Conservation (phyloP, 169 alveolate genomes). For the Cryptosporidium sp. region DNA sequence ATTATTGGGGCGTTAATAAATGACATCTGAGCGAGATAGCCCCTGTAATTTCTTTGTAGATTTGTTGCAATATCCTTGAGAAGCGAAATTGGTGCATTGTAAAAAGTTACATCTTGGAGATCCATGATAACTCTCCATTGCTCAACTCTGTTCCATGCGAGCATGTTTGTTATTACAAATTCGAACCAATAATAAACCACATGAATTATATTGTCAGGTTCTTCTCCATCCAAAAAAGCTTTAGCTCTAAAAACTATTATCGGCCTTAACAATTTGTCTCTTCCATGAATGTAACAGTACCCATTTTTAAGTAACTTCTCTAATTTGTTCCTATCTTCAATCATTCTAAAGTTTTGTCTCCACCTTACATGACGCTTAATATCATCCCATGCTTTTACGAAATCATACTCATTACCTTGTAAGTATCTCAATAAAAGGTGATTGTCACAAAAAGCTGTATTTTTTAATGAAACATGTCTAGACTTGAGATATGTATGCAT, state of each 20-base stretch:
- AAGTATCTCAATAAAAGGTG: slow-evolving; percentile 77
- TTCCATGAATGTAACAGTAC: slow-evolving; percentile 80
- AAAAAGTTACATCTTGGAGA: slow-evolving; percentile 78
- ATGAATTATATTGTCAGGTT: slow-evolving; percentile 43
- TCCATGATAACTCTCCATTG: slow-evolving; percentile 83
- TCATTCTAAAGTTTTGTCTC: slow-evolving; percentile 75
- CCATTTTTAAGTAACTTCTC: slow-evolving; percentile 78
- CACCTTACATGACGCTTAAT: slow-evolving; percentile 80
- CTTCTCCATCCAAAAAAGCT: slow-evolving; percentile 62
- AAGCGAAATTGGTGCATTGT: slow-evolving; percentile 77
- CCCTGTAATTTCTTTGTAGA: slow-evolving; percentile 82
- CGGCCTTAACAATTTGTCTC: slow-evolving; percentile 81
- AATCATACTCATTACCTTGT: slow-evolving; percentile 82
- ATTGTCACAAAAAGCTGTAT: slow-evolving; percentile 79
- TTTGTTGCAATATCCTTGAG: slow-evolving; percentile 79
- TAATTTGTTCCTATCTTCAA: slow-evolving; percentile 74
- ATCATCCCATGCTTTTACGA: slow-evolving; percentile 77
- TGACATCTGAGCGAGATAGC: slow-evolving; percentile 79
- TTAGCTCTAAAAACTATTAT: slow-evolving; percentile 79
- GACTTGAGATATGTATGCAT: slow-evolving; percentile 74
- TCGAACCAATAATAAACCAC: slow-evolving; percentile 75
- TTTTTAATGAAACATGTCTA: slow-evolving; percentile 71
- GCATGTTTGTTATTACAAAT: slow-evolving; percentile 77
- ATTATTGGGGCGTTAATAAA: slow-evolving; percentile 79
- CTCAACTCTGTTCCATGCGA: slow-evolving; percentile 81